Evolutionary conservation across 2,329 filamentous ascomycete species (phyloP), one percentile per base, ranked within the genome.

Genomic region (Microcera coccophila): DNA sequence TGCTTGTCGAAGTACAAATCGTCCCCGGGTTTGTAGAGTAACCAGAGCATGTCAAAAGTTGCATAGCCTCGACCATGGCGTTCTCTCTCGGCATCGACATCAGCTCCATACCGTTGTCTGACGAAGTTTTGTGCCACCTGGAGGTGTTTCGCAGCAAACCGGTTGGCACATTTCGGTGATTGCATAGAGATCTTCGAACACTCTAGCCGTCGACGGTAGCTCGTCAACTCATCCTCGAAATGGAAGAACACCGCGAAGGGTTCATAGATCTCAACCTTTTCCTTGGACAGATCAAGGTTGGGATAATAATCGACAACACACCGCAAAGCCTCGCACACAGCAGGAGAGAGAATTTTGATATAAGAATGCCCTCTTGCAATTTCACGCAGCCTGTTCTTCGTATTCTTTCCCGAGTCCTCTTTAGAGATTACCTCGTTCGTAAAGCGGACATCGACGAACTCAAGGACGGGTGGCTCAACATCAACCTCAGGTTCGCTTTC

Each of bases 271-370:
- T 22, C 33, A 12, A 53, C 36, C 5, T 36, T 33, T 7, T 42
- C 39, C 0, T 36, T 39, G 1, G 44, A 43, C 0, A 55, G 24
- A 2, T 51, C 44, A 1, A 51, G 35, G 0, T 19, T 15, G 1
- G 52, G 52, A 5, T 41, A 55, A 12, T 53, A 55, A 9, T 50
- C 37, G 3, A 55, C 52, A 2, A 53, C 50, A 10, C 42, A 49
- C 10, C 44, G 44, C 1, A 55, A 22, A 4, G 50, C 50, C 15
- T 55, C 44, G 15, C 37, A 45, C n/a, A 53, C 38, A 4, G 40
- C 45, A 1, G 47, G 36, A 0, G 52, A 53, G 3, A 49, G 12
- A 5, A 53, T 48, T 1, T 41, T 42, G 9, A 51, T 40, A 19
- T 44, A 34, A 18, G 21, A 19, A 21, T 38, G 36, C 18, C 45